Conservation (phyloP, 2,329 filamentous ascomycete species). For the Spiromastix sp. region DNA sequence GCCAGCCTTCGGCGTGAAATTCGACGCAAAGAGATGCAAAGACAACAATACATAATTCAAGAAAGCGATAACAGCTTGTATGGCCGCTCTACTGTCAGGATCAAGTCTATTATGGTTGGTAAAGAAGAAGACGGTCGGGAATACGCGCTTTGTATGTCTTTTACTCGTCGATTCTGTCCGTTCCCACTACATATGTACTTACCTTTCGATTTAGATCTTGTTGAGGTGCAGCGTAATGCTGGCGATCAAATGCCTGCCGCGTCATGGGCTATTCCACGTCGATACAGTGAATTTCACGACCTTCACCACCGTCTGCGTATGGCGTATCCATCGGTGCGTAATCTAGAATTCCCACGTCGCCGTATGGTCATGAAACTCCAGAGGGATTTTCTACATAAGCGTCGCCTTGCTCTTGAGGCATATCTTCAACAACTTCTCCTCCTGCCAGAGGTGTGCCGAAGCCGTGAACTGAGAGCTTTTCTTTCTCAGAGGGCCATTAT, state of each 20-base stretch:
- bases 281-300: constrained; percentile 96
- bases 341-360: constrained; percentile 82
- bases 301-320: constrained; percentile 80
- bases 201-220: constrained; percentile 49
- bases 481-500: constrained; percentile 78
- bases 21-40: constrained; percentile 83
- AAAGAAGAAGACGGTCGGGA: constrained; percentile 87
- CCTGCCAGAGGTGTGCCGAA: constrained; percentile 87
- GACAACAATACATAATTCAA: constrained; percentile 93
- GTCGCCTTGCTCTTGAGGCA: constrained; percentile 69
- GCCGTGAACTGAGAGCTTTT: constrained; percentile 82
- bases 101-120: constrained; percentile 87
- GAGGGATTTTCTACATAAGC: constrained; percentile 87
- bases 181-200: neutral
- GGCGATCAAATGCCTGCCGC: constrained; percentile 96
- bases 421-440: constrained; percentile 75
- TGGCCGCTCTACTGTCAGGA: constrained; percentile 77
- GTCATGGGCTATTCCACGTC: constrained; percentile 80
- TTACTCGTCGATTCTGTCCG: too few relatives aligned
- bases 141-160: constrained; percentile 63
- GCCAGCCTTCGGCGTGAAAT: constrained; percentile 88
- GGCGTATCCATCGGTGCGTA: constrained; percentile 76
- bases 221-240: constrained; percentile 82
- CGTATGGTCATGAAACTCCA: constrained; percentile 95
- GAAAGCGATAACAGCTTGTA: constrained; percentile 97